Conservation (phyloP, 192 early-diverging fungal species). For the Coemansia furcata region DNA sequence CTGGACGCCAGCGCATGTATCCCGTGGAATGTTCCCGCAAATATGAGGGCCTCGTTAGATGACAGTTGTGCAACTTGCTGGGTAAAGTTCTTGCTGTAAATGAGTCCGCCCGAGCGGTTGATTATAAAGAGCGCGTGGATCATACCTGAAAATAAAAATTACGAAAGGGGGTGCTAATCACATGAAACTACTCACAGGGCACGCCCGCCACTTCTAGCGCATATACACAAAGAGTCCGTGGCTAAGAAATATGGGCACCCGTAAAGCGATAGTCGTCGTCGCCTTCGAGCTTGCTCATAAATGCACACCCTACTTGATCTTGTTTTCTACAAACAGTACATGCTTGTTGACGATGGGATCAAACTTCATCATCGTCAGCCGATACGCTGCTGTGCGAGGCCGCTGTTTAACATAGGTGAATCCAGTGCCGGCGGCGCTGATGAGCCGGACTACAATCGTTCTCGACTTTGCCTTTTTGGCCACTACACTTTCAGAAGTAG, state of each 20-base stretch:
- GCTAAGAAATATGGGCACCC: neutral
- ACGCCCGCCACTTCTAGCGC: neutral
- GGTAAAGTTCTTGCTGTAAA: constrained; percentile 90
- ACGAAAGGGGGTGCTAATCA: neutral
- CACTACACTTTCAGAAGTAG: constrained; percentile 49
- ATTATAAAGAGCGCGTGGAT: constrained; percentile 81
- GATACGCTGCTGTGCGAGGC: constrained; percentile 69
- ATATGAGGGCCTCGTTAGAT: constrained; percentile 94
- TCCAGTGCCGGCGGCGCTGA: constrained; percentile 88
- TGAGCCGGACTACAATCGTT: constrained; percentile 80
- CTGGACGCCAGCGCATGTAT: constrained; percentile 94
- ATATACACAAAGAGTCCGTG: neutral
- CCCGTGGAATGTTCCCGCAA: constrained; percentile 97
- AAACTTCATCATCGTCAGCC: constrained; percentile 89
- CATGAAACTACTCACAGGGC: no score
- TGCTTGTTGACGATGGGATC: constrained; percentile 89
- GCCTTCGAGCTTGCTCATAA: neutral
- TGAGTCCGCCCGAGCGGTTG: constrained; percentile 90
- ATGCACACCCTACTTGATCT: constrained; percentile 58
- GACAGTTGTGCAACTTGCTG: constrained; percentile 79
- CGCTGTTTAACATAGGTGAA: constrained; percentile 84
- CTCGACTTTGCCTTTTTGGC: constrained; percentile 84
- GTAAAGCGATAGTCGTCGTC: neutral
- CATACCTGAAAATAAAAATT: constrained; percentile 47
- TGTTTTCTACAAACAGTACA: constrained; percentile 85